Conservation (phyloP, 345 rosid genomes). For the Camelina neglecta region DNA sequence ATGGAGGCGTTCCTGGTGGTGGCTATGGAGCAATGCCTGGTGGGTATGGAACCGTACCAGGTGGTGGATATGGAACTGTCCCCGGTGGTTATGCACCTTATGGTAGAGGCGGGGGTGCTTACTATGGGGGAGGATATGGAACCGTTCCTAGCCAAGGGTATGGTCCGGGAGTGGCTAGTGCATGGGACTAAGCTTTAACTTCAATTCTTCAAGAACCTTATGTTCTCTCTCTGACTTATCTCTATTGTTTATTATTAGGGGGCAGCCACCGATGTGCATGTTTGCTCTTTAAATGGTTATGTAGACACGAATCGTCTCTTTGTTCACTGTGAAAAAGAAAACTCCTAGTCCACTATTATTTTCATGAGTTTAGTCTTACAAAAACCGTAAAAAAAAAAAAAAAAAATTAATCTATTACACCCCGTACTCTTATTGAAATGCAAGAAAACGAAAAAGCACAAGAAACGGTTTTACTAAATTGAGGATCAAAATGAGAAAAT, state of each 20-base stretch:
- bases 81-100: constrained; percentile 41
- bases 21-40: constrained; percentile 37
- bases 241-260: constrained; percentile 42
- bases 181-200: constrained; percentile 66
- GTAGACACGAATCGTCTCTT: constrained; percentile 36
- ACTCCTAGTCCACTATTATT: constrained; percentile 27
- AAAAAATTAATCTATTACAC: background rate
- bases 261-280: constrained; percentile 36
- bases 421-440: constrained; percentile 6
- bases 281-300: constrained; percentile 39
- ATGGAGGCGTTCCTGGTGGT: constrained; percentile 55
- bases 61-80: constrained; percentile 49
- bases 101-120: constrained; percentile 63
- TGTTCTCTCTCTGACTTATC: constrained; percentile 26
- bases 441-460: background rate
- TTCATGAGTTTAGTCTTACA: background rate
- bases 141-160: constrained; percentile 50
- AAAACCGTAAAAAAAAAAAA: background rate
- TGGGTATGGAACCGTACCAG: constrained; percentile 57
- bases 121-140: constrained; percentile 57
- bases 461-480: constrained; percentile 16
- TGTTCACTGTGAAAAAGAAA: constrained; percentile 21
- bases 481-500: constrained; percentile 34
- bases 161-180: constrained; percentile 71
- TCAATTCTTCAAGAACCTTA: constrained; percentile 24